A percentile compares a stretch with the other conserved stretches of the same genome.
Evolutionary conservation across 345 rosid genomes (phyloP).

Genomic region (Eucalyptus cloeziana): DNA sequence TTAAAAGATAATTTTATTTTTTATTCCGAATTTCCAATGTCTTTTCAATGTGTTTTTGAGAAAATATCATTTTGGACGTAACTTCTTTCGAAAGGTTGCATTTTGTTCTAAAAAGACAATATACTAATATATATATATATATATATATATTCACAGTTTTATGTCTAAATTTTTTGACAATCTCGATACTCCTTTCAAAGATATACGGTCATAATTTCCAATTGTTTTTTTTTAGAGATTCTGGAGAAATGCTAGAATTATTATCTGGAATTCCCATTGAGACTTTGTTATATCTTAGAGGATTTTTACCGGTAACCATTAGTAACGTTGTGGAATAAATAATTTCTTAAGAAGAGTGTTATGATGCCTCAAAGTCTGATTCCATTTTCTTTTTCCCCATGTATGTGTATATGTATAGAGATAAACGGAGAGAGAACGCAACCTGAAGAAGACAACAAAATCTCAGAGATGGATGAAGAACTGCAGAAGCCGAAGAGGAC

Average conservation of each 20-base stretch:
- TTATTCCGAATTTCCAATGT: too few relatives aligned
- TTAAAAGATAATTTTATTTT: too few relatives aligned
- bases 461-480: neutral
- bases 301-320: accelerated
- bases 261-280: accelerated
- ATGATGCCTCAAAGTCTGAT: accelerated
- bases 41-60: neutral
- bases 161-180: too few relatives aligned
- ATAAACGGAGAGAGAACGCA: neutral
- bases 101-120: neutral
- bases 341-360: too few relatives aligned
- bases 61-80: neutral
- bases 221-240: too few relatives aligned
- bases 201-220: too few relatives aligned
- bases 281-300: too few relatives aligned
- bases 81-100: neutral
- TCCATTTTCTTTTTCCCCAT: too few relatives aligned
- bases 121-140: too few relatives aligned
- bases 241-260: accelerated
- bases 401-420: neutral
- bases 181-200: too few relatives aligned
- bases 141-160: too few relatives aligned
- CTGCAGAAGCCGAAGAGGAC: neutral
- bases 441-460: neutral
- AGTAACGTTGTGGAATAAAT: too few relatives aligned